These are phyloP conservation scores for Margaritispora aquatica DNA, from an alignment of 495 filamentous ascomycete species.

Conservation along the genomic window DNA sequence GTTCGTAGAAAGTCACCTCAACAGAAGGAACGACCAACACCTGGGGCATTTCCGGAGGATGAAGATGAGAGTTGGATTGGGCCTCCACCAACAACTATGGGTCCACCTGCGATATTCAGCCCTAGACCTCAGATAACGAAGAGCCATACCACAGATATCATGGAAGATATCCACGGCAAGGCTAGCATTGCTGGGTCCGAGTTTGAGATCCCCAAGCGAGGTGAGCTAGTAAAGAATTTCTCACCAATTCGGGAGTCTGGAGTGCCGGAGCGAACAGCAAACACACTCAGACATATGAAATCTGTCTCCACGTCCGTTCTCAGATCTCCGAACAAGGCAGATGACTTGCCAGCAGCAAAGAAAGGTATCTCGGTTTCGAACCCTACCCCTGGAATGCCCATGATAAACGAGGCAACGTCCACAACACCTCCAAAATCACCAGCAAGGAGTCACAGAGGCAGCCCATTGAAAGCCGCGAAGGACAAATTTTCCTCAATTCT, in stretches of 20 bases:
- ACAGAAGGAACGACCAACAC: conserved; percentile 20
- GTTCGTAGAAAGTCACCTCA: background rate
- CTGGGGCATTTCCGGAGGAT: conserved; percentile 51
- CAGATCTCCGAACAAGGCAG: conserved; percentile 36
- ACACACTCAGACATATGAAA: conserved; percentile 40
- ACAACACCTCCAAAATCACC: conserved; percentile 70
- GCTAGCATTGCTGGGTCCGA: conserved; percentile 33
- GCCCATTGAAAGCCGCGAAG: conserved; percentile 81
- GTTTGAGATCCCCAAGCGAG: conserved; percentile 34
- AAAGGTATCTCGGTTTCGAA: conserved; percentile 62
- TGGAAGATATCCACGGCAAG: conserved; percentile 48
- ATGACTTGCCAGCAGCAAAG: conserved; percentile 39
- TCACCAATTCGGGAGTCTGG: conserved; percentile 36
- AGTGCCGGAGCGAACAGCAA: conserved; percentile 29
- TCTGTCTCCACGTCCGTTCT: conserved; percentile 47
- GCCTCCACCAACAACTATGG: conserved; percentile 40
- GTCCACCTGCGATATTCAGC: conserved; percentile 29
- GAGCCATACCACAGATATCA: conserved; percentile 51
- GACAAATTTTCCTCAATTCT: conserved; percentile 81
- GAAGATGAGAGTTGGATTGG: conserved; percentile 85
- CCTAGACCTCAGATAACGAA: conserved; percentile 45
- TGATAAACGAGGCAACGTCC: conserved; percentile 37
- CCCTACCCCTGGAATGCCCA: conserved; percentile 36
- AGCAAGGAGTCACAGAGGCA: conserved; percentile 59
- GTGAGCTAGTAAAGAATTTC: conserved; percentile 22